Conservation (phyloP, 1,284 basidiomycete species). For the Heterobasidion irregulare region DNA sequence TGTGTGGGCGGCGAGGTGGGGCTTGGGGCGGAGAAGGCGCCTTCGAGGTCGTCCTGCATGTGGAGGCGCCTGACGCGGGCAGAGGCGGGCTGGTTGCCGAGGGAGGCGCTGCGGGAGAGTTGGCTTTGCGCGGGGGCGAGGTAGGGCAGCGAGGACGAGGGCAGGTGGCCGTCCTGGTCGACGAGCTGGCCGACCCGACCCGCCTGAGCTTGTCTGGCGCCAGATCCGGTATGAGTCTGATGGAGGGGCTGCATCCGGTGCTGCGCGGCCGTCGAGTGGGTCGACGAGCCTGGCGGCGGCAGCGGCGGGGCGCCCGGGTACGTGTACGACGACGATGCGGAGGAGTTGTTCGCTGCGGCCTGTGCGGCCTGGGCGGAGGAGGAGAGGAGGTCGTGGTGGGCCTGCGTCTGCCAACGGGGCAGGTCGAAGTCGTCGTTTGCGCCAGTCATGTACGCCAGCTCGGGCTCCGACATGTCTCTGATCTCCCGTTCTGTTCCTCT, state of each 20-base stretch:
- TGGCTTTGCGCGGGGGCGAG: slow-evolving; percentile 39
- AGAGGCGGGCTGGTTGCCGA: slow-evolving; percentile 30
- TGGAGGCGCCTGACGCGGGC: slow-evolving; percentile 31
- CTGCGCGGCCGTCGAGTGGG: slow-evolving; percentile 7
- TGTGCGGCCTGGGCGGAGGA: slow-evolving; percentile 55
- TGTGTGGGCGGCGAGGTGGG: slow-evolving; percentile 20
- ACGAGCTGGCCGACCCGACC: slow-evolving; percentile 52
- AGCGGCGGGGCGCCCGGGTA: slow-evolving; percentile 22
- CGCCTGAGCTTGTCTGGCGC: slow-evolving; percentile 46
- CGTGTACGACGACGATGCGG: slow-evolving; percentile 28
- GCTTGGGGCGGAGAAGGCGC: slow-evolving; percentile 48
- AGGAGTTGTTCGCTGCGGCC: slow-evolving; percentile 38
- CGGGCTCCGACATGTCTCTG: slow-evolving; percentile 38
- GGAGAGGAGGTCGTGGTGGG: slow-evolving; percentile 46
- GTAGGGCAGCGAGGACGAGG: slow-evolving; percentile 39
- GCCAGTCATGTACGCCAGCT: slow-evolving; percentile 44
- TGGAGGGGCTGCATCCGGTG: slow-evolving; percentile 18
- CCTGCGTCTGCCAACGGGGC: slow-evolving; percentile 71
- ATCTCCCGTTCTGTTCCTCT: background rate
- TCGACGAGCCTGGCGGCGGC: slow-evolving; percentile 27
- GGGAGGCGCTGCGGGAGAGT: slow-evolving; percentile 58
- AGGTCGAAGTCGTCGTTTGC: slow-evolving; percentile 63
- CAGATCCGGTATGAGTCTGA: slow-evolving; percentile 24
- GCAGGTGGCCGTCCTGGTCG: slow-evolving; percentile 48
- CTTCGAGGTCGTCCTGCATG: slow-evolving; percentile 62